Conservation (phyloP, 2,329 filamentous ascomycete species). For the Penicillium griseofulvum region DNA sequence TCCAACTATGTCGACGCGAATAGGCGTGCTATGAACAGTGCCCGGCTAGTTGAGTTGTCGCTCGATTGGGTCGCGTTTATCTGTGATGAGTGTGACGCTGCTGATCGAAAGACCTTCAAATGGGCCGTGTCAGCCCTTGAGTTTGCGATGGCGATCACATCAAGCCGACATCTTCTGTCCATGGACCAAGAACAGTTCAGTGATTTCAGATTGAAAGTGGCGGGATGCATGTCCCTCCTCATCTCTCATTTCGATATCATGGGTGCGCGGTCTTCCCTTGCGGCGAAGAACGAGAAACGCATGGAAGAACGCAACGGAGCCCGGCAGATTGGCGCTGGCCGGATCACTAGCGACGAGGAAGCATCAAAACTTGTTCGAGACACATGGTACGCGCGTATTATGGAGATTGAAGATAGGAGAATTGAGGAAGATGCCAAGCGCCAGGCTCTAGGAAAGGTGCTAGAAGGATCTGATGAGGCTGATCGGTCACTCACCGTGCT, state of each 20-base stretch:
- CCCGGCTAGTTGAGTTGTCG: conserved; percentile 88
- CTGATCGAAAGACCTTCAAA: conserved; percentile 91
- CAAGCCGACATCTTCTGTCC: conserved; percentile 87
- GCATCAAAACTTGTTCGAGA: conserved; percentile 71
- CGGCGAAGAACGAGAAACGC: conserved; percentile 87
- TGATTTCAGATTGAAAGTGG: conserved; percentile 79
- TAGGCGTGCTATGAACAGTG: conserved; percentile 91
- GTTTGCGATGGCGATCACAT: conserved; percentile 96
- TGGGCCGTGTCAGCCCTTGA: conserved; percentile 96
- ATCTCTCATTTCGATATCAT: conserved; percentile 99
- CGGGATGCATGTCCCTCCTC: conserved; percentile 93
- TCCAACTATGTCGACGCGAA: conserved; percentile 95
- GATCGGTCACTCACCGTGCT: conserved; percentile 92
- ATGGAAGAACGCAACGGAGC: conserved; percentile 77
- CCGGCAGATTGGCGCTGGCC: conserved; percentile 73
- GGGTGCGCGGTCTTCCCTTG: conserved; percentile 88
- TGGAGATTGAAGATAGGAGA: conserved; percentile 72
- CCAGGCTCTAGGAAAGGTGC: conserved; percentile 81
- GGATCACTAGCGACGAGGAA: conserved; percentile 76
- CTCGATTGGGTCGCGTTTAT: conserved; percentile 98
- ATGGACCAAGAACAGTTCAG: conserved; percentile 86
- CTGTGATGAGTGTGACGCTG: conserved; percentile 91
- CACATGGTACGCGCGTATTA: conserved; percentile 70
- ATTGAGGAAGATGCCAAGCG: conserved; percentile 79
- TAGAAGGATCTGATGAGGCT: conserved; percentile 93